Evolutionary conservation across 1,139 yeast genomes (phyloP).

Genomic region (Diutina ranongensis): DNA sequence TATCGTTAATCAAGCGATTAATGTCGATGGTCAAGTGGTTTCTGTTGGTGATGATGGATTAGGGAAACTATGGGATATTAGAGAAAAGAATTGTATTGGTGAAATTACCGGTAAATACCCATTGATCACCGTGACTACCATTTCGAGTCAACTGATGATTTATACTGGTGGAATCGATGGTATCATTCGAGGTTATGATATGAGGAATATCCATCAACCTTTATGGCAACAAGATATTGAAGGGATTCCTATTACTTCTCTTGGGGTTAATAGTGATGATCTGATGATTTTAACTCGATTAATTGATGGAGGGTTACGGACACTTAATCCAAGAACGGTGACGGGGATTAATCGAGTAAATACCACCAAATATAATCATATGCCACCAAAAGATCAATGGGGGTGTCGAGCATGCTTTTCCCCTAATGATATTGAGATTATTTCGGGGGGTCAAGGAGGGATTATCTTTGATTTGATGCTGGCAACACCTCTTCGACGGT

Average conservation of each 20-base stretch:
- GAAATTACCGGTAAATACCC: conserved; percentile 42
- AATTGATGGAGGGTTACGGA: conserved; percentile 43
- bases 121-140: conserved; percentile 38
- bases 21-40: conserved; percentile 14
- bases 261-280: conserved; percentile 38
- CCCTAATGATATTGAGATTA: conserved; percentile 23
- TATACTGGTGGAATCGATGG: conserved; percentile 65
- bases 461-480: conserved; percentile 52
- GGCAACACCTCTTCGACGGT: conserved; percentile 33
- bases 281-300: conserved; percentile 43
- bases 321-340: conserved; percentile 42
- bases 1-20: conserved; percentile 11
- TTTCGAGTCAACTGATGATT: conserved; percentile 26
- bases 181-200: conserved; percentile 44
- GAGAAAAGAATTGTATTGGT: conserved; percentile 33
- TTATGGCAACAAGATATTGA: conserved; percentile 41
- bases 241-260: conserved; percentile 34
- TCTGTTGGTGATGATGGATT: conserved; percentile 60
- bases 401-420: conserved; percentile 39
- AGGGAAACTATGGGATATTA: conserved; percentile 50
- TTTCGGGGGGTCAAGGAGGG: conserved; percentile 55
- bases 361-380: conserved; percentile 44
- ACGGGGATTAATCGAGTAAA: conserved; percentile 26
- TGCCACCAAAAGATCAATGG: conserved; percentile 39
- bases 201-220: conserved; percentile 25